Percentiles rank a stretch among this genome's conserved stretches.
phyloP scores from a whole-genome alignment of 768 basidiomycete genomes.

The Trametes villosa region DNA sequence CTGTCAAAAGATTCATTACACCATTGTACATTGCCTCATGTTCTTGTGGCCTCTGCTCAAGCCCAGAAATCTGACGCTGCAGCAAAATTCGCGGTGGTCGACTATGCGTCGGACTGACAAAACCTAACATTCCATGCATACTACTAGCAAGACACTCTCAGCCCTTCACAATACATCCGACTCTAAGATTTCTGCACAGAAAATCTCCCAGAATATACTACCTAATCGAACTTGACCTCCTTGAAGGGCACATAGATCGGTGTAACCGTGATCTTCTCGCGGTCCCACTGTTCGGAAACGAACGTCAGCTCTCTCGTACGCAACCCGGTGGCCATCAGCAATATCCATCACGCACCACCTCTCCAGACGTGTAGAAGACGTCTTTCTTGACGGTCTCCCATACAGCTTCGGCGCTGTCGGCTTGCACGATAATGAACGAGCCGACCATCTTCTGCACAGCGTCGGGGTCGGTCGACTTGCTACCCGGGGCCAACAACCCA shows the following conservation, averaged over 20 bases:
- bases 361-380: slow-evolving; percentile 16
- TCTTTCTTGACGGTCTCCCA: slow-evolving; percentile 12
- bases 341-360: slow-evolving; percentile 5
- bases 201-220: not conserved
- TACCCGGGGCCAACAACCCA: not conserved
- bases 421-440: slow-evolving; percentile 3
- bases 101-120: no score
- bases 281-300: slow-evolving; percentile 8
- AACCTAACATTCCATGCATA: no score
- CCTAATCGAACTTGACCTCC: slow-evolving; percentile 29
- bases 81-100: no score
- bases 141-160: no score
- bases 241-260: not conserved
- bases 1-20: no score
- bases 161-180: no score
- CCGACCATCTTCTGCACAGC: not conserved
- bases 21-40: no score
- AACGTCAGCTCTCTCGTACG: not conserved
- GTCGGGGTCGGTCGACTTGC: slow-evolving; percentile 6
- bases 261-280: not conserved
- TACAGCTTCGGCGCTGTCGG: not conserved
- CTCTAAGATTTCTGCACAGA: no score
- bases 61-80: no score
- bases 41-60: no score
- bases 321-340: not conserved